These are phyloP conservation scores for Aspergillus fijiensis DNA, from an alignment of 2,329 filamentous ascomycete species.

Conservation along the genomic window DNA sequence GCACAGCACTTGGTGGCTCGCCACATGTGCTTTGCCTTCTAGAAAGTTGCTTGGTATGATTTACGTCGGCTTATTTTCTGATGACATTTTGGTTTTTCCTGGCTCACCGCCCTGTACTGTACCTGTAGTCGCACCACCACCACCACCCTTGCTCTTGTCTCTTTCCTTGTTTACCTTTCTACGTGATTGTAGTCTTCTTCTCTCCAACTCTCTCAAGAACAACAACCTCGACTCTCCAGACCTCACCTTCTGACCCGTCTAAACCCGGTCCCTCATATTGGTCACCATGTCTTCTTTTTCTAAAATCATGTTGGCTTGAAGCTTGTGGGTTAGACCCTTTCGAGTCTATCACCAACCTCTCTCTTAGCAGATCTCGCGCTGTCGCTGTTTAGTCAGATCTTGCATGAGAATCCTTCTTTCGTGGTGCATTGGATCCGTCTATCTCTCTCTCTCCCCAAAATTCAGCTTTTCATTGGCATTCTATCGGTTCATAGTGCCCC, in stretches of 20 bases:
- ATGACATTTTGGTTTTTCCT: constrained; percentile 7
- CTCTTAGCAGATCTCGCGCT: background rate
- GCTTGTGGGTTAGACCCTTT: constrained; percentile 12
- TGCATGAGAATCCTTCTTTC: background rate
- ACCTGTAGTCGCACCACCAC: constrained; percentile 8
- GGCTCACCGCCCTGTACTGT: constrained; percentile 15
- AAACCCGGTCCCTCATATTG: background rate
- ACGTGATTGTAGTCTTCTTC: background rate
- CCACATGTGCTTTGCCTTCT: constrained; percentile 1
- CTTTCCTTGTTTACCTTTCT: constrained; percentile 5
- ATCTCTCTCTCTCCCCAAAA: background rate
- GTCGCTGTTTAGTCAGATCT: background rate
- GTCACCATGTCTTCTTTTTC: constrained; percentile 15
- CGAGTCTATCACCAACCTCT: constrained; percentile 13
- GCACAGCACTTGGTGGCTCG: background rate
- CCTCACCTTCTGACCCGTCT: background rate
- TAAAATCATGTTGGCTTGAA: constrained; percentile 8
- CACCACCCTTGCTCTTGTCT: constrained; percentile 4
- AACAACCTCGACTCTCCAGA: background rate
- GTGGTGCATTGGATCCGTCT: background rate
- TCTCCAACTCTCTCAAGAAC: background rate
- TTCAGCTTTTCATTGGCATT: background rate
- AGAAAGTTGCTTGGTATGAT: background rate
- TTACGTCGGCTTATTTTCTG: constrained; percentile 1
- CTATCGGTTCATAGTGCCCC: background rate